These are phyloP conservation scores for Backusella mclennaniae DNA, from an alignment of 192 early-diverging fungal genomes.

Conservation along the genomic window DNA sequence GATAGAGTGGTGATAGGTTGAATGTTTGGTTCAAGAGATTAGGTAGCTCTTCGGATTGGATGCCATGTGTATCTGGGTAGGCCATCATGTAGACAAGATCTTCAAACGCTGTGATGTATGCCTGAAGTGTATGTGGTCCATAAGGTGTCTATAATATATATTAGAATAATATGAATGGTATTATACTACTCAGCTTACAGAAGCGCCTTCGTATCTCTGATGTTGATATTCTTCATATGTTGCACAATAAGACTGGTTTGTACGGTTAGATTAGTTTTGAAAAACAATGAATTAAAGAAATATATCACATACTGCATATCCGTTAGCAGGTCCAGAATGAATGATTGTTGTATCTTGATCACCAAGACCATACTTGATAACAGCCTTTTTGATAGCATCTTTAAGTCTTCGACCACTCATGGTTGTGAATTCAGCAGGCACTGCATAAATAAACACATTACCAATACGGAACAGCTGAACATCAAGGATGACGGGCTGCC, in stretches of 20 bases:
- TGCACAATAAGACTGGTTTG: slow-evolving; percentile 38
- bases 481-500: slow-evolving; percentile 52
- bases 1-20: slow-evolving; percentile 1
- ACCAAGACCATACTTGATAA: slow-evolving; percentile 37
- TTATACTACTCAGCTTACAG: slow-evolving; percentile 10
- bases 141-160: slow-evolving; percentile 40
- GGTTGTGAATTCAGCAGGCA: slow-evolving; percentile 61
- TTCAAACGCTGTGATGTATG: slow-evolving; percentile 49
- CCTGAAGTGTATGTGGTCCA: slow-evolving; percentile 56
- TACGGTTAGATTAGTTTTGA: background rate
- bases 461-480: slow-evolving; percentile 46
- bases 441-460: slow-evolving; percentile 47
- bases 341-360: slow-evolving; percentile 48
- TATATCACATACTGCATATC: slow-evolving; percentile 48
- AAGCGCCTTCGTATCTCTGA: slow-evolving; percentile 63
- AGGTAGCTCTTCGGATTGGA: slow-evolving; percentile 2
- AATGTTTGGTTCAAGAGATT: slow-evolving; percentile 19
- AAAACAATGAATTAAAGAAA: background rate
- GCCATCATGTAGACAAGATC: slow-evolving; percentile 48
- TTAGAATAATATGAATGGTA: background rate
- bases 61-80: background rate
- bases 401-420: slow-evolving; percentile 54
- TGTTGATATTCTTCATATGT: slow-evolving; percentile 60
- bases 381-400: slow-evolving; percentile 17
- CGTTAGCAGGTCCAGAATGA: slow-evolving; percentile 51